Conservation (phyloP, 164 flowering plant species). For the Umbellularia californica region DNA sequence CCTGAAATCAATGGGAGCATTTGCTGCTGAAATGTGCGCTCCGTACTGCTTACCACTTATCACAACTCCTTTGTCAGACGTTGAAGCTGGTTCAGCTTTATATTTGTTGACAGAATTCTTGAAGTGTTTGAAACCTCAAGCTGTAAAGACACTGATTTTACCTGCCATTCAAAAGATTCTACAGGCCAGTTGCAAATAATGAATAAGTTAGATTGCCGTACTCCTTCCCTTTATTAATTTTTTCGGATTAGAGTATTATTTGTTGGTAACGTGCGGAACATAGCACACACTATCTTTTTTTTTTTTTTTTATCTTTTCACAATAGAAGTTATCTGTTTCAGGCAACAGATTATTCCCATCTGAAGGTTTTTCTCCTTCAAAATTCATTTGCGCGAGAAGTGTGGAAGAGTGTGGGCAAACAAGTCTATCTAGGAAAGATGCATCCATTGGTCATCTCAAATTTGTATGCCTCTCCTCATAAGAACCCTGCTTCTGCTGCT, state of each 20-base stretch:
- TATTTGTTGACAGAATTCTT: constrained; percentile 67
- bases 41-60: constrained; percentile 70
- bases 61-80: constrained; percentile 42
- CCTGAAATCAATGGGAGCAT: constrained; percentile 74
- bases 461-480: constrained; percentile 60
- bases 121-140: constrained; percentile 58
- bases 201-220: constrained; percentile 4
- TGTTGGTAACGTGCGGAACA: not conserved
- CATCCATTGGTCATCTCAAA: constrained; percentile 83
- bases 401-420: constrained; percentile 79
- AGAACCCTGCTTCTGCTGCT: constrained; percentile 82
- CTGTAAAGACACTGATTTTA: constrained; percentile 55
- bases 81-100: constrained; percentile 76
- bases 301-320: constrained; percentile 9
- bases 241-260: constrained; percentile 35
- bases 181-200: constrained; percentile 61
- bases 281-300: not conserved
- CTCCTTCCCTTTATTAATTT: constrained; percentile 12
- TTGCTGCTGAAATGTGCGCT: constrained; percentile 90
- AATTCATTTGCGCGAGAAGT: constrained; percentile 84
- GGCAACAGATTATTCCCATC: constrained; percentile 75
- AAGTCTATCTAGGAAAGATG: constrained; percentile 59
- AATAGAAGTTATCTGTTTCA: constrained; percentile 28
- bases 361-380: constrained; percentile 94
- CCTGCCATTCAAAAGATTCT: constrained; percentile 82